Base-by-base conservation (phyloP, 2,329 filamentous ascomycete species). In the Pseudocercospora eumusae region DNA sequence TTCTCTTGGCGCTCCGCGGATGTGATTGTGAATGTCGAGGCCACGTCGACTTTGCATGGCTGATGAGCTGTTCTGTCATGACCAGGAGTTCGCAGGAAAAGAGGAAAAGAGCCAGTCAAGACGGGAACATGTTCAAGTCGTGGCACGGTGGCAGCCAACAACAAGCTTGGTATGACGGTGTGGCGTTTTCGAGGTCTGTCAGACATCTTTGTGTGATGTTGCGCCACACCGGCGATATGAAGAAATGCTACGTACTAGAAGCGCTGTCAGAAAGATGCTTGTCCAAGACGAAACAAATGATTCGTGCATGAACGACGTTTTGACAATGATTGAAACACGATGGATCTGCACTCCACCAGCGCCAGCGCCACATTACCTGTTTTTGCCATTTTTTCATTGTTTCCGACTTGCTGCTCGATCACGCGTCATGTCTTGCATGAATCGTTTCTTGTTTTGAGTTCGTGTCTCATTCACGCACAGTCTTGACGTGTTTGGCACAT, bases 21-120 rank as follows among this genome's bases (percentile, higher is more conserved):
- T 47, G 7, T 11, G 9, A 47, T 13, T 21, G 7, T 11, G 9
- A 47, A 23, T 21, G 44, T 20, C 44, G 20, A 23, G 42, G 44
- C 44, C 44, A 23, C 44, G 44, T 21, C 44, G 44, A 27, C 44
- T 47, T 47, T 47, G 44, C 44, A 47, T 47, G 44, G 44, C 44
- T 47, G 44, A 47, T 47, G 44, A 47, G 44, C 13, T 40, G 20
- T 3, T 25, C 3, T 25, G 23, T 25, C n/a, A 45, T 45, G 42
- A 33, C 31, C 31, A 33, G 4, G 28, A 31, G 31, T 47, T 47
- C 21, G 44, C 44, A 47, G n/a, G n/a, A n/a, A n/a, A n/a, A n/a
- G n/a, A n/a, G 42, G 20, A 18, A n/a, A 18, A 18, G 3, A 5
- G 20, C 31, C 15, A 11, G 42, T 21, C 44, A 23, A 47, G 44